Base-by-base conservation (phyloP, 1,284 basidiomycete genomes). In the Cystobasidium slooffiae region DNA sequence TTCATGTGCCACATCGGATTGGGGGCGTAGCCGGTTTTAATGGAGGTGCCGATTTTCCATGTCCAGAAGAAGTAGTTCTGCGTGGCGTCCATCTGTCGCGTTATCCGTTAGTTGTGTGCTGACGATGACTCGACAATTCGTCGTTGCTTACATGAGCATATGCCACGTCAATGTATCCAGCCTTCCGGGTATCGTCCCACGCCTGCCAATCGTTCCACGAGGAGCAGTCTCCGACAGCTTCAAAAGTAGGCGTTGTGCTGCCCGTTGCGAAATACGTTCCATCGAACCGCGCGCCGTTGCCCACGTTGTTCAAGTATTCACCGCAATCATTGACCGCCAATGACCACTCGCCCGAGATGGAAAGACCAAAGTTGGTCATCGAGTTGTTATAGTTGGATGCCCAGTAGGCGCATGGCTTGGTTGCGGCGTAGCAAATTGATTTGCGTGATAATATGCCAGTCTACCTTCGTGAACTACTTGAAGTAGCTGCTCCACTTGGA, bases 51-150 rank as follows among this genome's bases (percentile, higher is more conserved):
- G 78, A 95, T 88, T 87, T 91, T 95, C 94, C 93, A 97, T 2
- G 92, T 95, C 94, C 94, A 97, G 87, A 95, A 97, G 87, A 95
- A 95, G 84, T 87, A 96, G 83, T 96, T 89, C 37, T 77, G 75
- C n/a, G n/a, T n/a, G n/a, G n/a, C n/a, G n/a, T n/a, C n/a, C n/a
- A n/a, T n/a, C n/a, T n/a, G n/a, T n/a, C n/a, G n/a, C n/a, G n/a
- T n/a, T n/a, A n/a, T n/a, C n/a, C n/a, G n/a, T n/a, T n/a, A n/a
- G n/a, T n/a, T n/a, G n/a, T n/a, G n/a, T n/a, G n/a, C n/a, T n/a
- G n/a, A n/a, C n/a, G n/a, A n/a, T n/a, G n/a, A n/a, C n/a, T n/a
- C n/a, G n/a, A n/a, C n/a, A n/a, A n/a, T n/a, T n/a, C n/a, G n/a
- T n/a, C 8, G 77, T 67, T 9, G 77, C 66, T 24, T 76, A 77